These are phyloP conservation scores for Chrysoporthe cubensis DNA, from an alignment of 2,329 filamentous ascomycete species.

Conservation along the genomic window DNA sequence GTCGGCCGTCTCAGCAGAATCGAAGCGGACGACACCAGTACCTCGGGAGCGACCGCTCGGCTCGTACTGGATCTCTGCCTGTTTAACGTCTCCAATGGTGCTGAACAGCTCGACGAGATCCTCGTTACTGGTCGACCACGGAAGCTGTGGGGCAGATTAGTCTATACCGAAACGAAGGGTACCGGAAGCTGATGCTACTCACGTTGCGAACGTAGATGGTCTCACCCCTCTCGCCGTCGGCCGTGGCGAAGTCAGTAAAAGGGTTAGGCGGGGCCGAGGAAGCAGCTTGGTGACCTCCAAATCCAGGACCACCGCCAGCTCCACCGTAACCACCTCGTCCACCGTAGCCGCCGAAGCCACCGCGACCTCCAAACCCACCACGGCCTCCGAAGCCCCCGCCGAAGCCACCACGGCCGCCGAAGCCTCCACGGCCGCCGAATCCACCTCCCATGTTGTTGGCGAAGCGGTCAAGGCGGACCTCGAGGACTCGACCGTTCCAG, in stretches of 20 bases:
- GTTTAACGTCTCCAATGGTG: slow-evolving; percentile 96
- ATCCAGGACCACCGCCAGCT: slow-evolving; percentile 45
- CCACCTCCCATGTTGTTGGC: slow-evolving; percentile 62
- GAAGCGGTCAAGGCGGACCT: slow-evolving; percentile 96
- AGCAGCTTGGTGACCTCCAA: slow-evolving; percentile 55
- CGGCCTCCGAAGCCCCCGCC: slow-evolving; percentile 59
- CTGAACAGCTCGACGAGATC: slow-evolving; percentile 95
- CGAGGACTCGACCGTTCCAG: slow-evolving; percentile 91
- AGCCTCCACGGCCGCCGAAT: slow-evolving; percentile 63
- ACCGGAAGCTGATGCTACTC: slow-evolving; percentile 44
- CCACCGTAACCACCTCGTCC: slow-evolving; percentile 44
- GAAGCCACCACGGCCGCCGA: slow-evolving; percentile 60
- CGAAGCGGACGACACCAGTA: slow-evolving; percentile 95
- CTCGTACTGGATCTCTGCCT: slow-evolving; percentile 99
- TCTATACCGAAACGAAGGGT: not conserved
- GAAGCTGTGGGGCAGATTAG: slow-evolving; percentile 64
- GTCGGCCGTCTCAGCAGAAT: slow-evolving; percentile 79
- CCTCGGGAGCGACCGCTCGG: slow-evolving; percentile 93
- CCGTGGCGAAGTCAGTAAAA: slow-evolving; percentile 90
- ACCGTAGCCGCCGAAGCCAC: slow-evolving; percentile 42
- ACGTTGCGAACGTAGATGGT: slow-evolving; percentile 97
- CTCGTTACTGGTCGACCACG: slow-evolving; percentile 99
- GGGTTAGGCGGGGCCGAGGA: slow-evolving; percentile 73
- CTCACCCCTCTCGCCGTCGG: slow-evolving; percentile 80
- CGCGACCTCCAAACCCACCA: slow-evolving; percentile 49